phyloP scores from a whole-genome alignment of 208 protist genomes.

The Porcisia deanei region DNA sequence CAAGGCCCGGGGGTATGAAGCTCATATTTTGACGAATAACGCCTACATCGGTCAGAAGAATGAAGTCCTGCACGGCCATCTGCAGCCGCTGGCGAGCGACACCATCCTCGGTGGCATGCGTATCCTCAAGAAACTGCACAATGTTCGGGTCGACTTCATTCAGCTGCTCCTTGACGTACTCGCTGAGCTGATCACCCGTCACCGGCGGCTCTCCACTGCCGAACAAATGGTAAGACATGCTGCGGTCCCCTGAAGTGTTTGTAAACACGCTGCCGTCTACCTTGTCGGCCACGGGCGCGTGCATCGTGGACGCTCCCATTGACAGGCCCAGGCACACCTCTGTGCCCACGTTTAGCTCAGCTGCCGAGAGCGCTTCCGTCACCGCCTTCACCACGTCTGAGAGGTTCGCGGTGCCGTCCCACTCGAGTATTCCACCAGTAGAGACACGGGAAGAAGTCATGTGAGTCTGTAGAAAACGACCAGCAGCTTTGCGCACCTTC shows the following conservation, averaged over 20 bases:
- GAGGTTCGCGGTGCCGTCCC: constrained; percentile 17
- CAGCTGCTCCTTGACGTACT: constrained; percentile 74
- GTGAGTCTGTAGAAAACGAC: constrained; percentile 10
- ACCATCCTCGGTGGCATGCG: constrained; percentile 51
- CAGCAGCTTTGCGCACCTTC: constrained; percentile 16
- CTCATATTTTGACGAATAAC: neutral
- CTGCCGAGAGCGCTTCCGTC: constrained; percentile 13
- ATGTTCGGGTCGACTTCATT: constrained; percentile 29
- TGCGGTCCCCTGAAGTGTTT: constrained; percentile 5
- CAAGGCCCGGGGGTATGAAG: neutral
- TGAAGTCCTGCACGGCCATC: constrained; percentile 28
- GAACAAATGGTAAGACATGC: constrained; percentile 63
- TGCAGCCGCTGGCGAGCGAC: constrained; percentile 54
- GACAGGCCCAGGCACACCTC: constrained; percentile 28
- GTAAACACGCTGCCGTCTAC: neutral
- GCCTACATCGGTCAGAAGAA: constrained; percentile 20
- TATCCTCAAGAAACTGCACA: constrained; percentile 72
- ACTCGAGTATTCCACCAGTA: constrained; percentile 3
- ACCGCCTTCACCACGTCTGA: constrained; percentile 25
- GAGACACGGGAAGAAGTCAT: neutral
- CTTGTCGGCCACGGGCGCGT: neutral
- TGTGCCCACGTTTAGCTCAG: constrained; percentile 10
- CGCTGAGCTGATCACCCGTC: constrained; percentile 66
- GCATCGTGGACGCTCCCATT: neutral
- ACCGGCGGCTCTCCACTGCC: constrained; percentile 58